Conservation (phyloP, 306 rosid genomes). For the Oemleria cerasiformis region DNA sequence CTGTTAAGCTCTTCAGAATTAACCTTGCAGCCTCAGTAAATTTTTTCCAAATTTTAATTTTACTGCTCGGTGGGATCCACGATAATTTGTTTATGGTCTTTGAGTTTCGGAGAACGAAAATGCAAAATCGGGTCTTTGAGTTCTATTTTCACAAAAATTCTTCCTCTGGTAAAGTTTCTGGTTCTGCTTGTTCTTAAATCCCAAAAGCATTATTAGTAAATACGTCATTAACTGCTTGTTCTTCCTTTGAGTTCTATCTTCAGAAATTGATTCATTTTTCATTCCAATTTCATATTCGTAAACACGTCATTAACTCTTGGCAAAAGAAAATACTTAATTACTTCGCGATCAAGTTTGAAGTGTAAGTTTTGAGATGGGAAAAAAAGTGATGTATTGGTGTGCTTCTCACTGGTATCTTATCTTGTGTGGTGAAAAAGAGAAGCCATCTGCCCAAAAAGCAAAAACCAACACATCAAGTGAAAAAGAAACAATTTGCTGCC, state of each 20-base stretch:
- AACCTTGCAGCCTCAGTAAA: not conserved
- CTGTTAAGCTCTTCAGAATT: not conserved
- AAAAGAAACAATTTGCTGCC: not conserved
- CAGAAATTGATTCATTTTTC: too few species aligned
- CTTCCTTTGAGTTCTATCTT: too few species aligned
- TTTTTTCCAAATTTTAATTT: not conserved
- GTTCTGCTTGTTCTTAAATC: not conserved
- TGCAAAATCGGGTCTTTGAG: too few species aligned
- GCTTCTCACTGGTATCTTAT: not conserved
- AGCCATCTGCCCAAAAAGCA: slow-evolving; percentile 5
- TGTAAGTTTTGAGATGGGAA: not conserved
- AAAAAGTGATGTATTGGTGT: not conserved
- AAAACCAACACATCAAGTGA: not conserved
- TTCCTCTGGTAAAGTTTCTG: too few species aligned
- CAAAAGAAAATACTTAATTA: too few species aligned
- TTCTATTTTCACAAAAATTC: too few species aligned
- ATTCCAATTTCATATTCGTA: too few species aligned
- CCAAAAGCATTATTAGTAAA: not conserved
- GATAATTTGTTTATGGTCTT: too few species aligned
- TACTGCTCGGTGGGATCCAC: not conserved
- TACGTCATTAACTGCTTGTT: too few species aligned
- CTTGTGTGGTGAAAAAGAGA: slow-evolving; percentile 1
- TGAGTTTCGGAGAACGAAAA: too few species aligned
- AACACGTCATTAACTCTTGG: too few species aligned
- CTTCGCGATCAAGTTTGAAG: not conserved